Evolutionary conservation across 2,329 filamentous ascomycete species (phyloP).

Genomic region (Blumeriella jaapii): DNA sequence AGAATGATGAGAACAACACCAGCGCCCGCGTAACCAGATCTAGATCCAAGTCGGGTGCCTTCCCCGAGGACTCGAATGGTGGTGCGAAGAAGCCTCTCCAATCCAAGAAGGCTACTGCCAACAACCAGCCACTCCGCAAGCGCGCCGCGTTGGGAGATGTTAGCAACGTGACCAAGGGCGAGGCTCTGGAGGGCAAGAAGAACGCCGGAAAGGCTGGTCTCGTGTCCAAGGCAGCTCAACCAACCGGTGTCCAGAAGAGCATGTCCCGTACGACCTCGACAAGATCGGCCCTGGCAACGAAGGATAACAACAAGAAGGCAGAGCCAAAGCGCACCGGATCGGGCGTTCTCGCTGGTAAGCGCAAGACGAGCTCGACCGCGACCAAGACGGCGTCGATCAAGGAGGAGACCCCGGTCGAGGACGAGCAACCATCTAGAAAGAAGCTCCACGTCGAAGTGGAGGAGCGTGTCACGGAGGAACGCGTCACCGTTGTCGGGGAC

Average conservation of each 20-base stretch:
- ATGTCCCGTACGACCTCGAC: conserved; percentile 43
- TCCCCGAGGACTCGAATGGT: conserved; percentile 46
- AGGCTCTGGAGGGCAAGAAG: conserved; percentile 66
- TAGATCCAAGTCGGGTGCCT: conserved; percentile 77
- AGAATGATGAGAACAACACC: conserved; percentile 82
- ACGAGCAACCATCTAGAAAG: conserved; percentile 58
- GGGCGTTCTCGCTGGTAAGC: conserved; percentile 52
- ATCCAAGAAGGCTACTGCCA: conserved; percentile 53
- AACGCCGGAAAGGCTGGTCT: conserved; percentile 54
- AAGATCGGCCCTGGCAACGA: conserved; percentile 51
- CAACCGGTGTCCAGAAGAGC: conserved; percentile 70
- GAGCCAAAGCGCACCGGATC: conserved; percentile 67
- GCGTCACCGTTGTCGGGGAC: conserved; percentile 30
- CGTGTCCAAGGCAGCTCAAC: conserved; percentile 69
- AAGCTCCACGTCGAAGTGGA: conserved; percentile 47
- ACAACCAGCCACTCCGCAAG: conserved; percentile 49
- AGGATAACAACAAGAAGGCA: conserved; percentile 54
- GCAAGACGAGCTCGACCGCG: conserved; percentile 52
- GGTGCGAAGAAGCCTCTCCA: conserved; percentile 51
- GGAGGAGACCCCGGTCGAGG: conserved; percentile 47
- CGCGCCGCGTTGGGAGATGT: conserved; percentile 85
- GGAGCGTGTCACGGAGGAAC: conserved; percentile 30
- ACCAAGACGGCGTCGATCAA: conserved; percentile 43
- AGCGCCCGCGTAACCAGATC: conserved; percentile 69
- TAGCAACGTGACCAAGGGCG: conserved; percentile 83